Evolutionary conservation across 108 stramenopile species (phyloP).

Genomic region (Cylindrotheca closterium): DNA sequence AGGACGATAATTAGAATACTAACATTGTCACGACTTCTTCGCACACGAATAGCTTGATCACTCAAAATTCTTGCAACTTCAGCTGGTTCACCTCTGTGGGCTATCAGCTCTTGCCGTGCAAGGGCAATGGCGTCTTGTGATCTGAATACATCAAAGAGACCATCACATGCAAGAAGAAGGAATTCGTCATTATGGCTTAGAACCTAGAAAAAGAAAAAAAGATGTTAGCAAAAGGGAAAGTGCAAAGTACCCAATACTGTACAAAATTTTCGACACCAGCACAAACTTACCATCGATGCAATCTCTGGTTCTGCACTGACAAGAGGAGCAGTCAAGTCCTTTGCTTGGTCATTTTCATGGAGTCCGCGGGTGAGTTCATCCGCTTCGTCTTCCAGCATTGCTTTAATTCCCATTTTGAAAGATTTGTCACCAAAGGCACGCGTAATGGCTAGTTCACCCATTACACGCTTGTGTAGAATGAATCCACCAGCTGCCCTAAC

Average conservation of each 20-base stretch:
- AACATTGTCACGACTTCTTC: slow-evolving; percentile 92
- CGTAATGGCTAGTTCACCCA: slow-evolving; percentile 98
- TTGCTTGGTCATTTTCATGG: slow-evolving; percentile 73
- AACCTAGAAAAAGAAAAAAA: slow-evolving; percentile 43
- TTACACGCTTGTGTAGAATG: slow-evolving; percentile 94
- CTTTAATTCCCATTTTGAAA: slow-evolving; percentile 96
- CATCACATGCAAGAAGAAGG: slow-evolving; percentile 95
- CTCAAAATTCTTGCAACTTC: slow-evolving; percentile 88
- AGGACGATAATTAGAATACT: slow-evolving; percentile 91
- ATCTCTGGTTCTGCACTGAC: slow-evolving; percentile 92
- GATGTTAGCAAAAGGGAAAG: slow-evolving; percentile 5
- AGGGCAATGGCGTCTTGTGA: slow-evolving; percentile 93
- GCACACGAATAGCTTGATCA: slow-evolving; percentile 89
- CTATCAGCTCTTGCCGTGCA: slow-evolving; percentile 82
- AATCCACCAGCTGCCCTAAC: slow-evolving; percentile 95
- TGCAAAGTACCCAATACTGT: background rate
- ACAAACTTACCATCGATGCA: slow-evolving; percentile 85
- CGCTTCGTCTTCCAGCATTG: slow-evolving; percentile 86
- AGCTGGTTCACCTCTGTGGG: slow-evolving; percentile 88
- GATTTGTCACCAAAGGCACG: slow-evolving; percentile 97
- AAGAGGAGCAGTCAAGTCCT: slow-evolving; percentile 85
- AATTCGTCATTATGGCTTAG: slow-evolving; percentile 93
- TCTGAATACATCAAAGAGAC: slow-evolving; percentile 96
- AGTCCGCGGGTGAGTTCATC: slow-evolving; percentile 70
- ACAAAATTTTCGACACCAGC: background rate